Conservation (phyloP, 2,329 filamentous ascomycete genomes). For the Lachnellula willkommii region DNA sequence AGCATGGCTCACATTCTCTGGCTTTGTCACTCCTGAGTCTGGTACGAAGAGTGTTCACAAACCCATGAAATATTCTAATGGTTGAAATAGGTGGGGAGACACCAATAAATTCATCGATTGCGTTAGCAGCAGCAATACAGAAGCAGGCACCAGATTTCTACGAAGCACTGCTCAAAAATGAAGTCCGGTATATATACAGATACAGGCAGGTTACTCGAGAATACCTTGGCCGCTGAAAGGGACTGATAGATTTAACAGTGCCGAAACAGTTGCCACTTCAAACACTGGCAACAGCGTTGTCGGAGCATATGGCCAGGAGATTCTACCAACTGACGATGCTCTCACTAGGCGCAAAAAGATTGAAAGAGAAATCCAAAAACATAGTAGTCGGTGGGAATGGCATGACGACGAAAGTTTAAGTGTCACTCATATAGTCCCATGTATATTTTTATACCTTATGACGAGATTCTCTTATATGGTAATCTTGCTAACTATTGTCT, state of each 20-base stretch:
- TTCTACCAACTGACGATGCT: slow-evolving; percentile 39
- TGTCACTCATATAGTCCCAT: slow-evolving; percentile 32
- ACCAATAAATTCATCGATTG: slow-evolving; percentile 43
- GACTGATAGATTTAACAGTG: no score
- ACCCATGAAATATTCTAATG: no score
- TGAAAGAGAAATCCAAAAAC: slow-evolving; percentile 35
- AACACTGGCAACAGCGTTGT: slow-evolving; percentile 32
- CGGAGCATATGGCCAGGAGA: slow-evolving; percentile 41
- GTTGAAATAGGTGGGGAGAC: slow-evolving; percentile 33
- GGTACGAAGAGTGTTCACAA: no score
- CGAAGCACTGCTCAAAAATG: slow-evolving; percentile 38
- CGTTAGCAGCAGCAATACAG: slow-evolving; percentile 40
- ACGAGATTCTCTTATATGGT: no score
- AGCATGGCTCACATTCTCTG: slow-evolving; percentile 33
- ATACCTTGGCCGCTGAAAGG: no score
- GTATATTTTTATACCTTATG: slow-evolving; percentile 16
- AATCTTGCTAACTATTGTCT: no score
- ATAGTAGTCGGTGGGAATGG: slow-evolving; percentile 33
- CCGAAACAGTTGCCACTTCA: slow-evolving; percentile 10
- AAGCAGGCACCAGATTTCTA: slow-evolving; percentile 45
- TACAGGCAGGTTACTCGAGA: slow-evolving; percentile 27
- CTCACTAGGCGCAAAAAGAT: slow-evolving; percentile 38
- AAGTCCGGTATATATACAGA: slow-evolving; percentile 40
- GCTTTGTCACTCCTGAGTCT: slow-evolving; percentile 20
- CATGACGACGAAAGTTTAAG: slow-evolving; percentile 34